Conservation (phyloP, 2,329 filamentous ascomycete genomes). For the Xylaria hypoxylon region DNA sequence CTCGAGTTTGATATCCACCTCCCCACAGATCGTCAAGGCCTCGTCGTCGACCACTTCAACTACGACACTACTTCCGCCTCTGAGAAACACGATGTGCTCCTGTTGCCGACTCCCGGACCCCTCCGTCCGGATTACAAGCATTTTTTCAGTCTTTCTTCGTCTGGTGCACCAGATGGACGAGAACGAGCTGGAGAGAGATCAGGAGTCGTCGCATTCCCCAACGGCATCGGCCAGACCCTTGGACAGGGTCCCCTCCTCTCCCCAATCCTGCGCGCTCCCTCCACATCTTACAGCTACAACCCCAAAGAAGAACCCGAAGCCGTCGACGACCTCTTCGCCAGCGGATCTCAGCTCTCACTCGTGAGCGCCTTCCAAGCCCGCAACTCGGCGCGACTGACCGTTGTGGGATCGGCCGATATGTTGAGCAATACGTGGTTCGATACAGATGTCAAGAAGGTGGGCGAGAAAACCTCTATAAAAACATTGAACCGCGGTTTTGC, state of each 20-base stretch:
- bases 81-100: slow-evolving; percentile 88
- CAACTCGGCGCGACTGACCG: slow-evolving; percentile 89
- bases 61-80: slow-evolving; percentile 81
- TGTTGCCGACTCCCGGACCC: slow-evolving; percentile 76
- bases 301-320: slow-evolving; percentile 82
- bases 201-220: slow-evolving; percentile 80
- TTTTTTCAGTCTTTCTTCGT: slow-evolving; percentile 76
- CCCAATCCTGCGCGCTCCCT: slow-evolving; percentile 83
- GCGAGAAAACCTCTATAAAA: slow-evolving; percentile 63
- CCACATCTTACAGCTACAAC: slow-evolving; percentile 93
- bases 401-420: slow-evolving; percentile 88
- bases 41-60: slow-evolving; percentile 96
- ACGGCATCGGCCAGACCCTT: slow-evolving; percentile 82
- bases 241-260: slow-evolving; percentile 81
- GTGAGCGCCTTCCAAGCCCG: slow-evolving; percentile 90
- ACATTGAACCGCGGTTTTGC: slow-evolving; percentile 88
- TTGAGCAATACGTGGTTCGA: slow-evolving; percentile 91
- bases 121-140: slow-evolving; percentile 77
- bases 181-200: slow-evolving; percentile 1
- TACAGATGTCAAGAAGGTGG: slow-evolving; percentile 75
- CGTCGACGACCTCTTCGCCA: slow-evolving; percentile 85
- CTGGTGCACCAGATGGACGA: slow-evolving; percentile 45
- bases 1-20: slow-evolving; percentile 89
- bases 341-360: slow-evolving; percentile 84
- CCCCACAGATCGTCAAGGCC: slow-evolving; percentile 84